Evolutionary conservation across 2,329 filamentous ascomycete genomes (phyloP), one percentile per base, ranked within the genome.

Genomic region (Plectosphaerella cucumerina): DNA sequence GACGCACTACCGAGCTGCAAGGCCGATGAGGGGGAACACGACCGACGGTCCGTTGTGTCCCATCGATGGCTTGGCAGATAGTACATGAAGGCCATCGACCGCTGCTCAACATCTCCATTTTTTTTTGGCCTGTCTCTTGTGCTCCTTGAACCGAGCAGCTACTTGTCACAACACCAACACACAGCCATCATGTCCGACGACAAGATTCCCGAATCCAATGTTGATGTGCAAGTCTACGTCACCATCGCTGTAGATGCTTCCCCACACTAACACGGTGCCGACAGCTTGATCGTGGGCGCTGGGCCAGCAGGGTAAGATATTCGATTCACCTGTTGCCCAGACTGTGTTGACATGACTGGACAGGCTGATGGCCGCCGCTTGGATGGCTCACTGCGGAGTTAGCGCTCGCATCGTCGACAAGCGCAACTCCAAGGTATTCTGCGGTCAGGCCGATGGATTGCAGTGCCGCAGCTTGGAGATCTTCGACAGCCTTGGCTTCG

Each of bases 401-500:
- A 62, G 64, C 15, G 61, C 71, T 4, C 67, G 72, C n/a, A 69
- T 75, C 33, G 61, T 76, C n/a, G 73, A 76, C 59, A 75, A 75
- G 60, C 64, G 72, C 26, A 63, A 65, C 22, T 57, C 62, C 54
- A 64, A 71, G 53, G 60, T 75, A 35, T 69, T 67, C 55, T 65
- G 63, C 6, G 71, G 73, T 3, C 72, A 77, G 55, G 72, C 74
- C 34, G 72, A 77, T 52, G 72, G 74, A 9, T 64, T 69, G 9
- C 82, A 88, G 65, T 81, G 78, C 55, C 81, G 85, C 2, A 87
- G 83, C 0, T 71, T 89, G 2, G 84, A 90, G 64, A 87, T 90
- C n/a, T 81, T 90, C 50, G 84, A 90, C 58, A 83, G 80, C 47
- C 86, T 90, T 57, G 86, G 82, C 1, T 80, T 90, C 52, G 82